These are phyloP conservation scores for Aspergillus indologenus DNA, from an alignment of 495 filamentous ascomycete genomes.

Conservation along the genomic window DNA sequence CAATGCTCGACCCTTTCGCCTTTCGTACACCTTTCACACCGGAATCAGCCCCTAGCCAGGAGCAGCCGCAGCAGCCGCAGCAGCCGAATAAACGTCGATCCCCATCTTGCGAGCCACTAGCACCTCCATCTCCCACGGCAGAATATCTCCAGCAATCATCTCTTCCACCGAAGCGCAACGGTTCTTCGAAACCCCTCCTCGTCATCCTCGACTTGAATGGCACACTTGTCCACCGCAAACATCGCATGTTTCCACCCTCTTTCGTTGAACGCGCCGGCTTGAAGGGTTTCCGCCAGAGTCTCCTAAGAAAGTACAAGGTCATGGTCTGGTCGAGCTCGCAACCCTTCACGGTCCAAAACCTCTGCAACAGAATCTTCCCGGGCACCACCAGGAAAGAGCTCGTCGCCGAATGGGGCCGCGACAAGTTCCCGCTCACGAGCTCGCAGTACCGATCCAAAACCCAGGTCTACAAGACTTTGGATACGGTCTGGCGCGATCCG, in stretches of 20 bases:
- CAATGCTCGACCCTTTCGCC: slow-evolving; percentile 14
- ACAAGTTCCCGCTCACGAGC: slow-evolving; percentile 64
- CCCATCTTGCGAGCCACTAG: slow-evolving; percentile 17
- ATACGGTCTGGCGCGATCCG: slow-evolving; percentile 62
- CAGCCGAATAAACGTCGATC: not conserved
- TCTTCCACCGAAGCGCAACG: slow-evolving; percentile 22
- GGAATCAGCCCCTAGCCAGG: not conserved
- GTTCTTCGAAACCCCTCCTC: slow-evolving; percentile 53
- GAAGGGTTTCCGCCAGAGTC: slow-evolving; percentile 60
- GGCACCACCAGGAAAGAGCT: slow-evolving; percentile 43
- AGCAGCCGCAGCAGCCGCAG: not conserved
- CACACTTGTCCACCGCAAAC: slow-evolving; percentile 72
- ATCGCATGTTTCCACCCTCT: slow-evolving; percentile 40
- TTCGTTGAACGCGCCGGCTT: slow-evolving; percentile 63
- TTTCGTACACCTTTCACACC: slow-evolving; percentile 1
- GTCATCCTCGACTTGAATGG: slow-evolving; percentile 92
- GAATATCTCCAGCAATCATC: slow-evolving; percentile 46
- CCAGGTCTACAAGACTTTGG: slow-evolving; percentile 84
- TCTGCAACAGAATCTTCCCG: slow-evolving; percentile 52
- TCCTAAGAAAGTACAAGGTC: slow-evolving; percentile 65
- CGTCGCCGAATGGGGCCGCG: slow-evolving; percentile 75
- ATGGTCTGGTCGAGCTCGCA: slow-evolving; percentile 91
- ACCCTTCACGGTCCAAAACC: slow-evolving; percentile 61
- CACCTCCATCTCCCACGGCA: slow-evolving; percentile 25
- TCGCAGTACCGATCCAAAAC: slow-evolving; percentile 65